Evolutionary conservation across 1,284 basidiomycete species (phyloP), one percentile per base, ranked within the genome.

Genomic region (Ceratobasidium sp.): DNA sequence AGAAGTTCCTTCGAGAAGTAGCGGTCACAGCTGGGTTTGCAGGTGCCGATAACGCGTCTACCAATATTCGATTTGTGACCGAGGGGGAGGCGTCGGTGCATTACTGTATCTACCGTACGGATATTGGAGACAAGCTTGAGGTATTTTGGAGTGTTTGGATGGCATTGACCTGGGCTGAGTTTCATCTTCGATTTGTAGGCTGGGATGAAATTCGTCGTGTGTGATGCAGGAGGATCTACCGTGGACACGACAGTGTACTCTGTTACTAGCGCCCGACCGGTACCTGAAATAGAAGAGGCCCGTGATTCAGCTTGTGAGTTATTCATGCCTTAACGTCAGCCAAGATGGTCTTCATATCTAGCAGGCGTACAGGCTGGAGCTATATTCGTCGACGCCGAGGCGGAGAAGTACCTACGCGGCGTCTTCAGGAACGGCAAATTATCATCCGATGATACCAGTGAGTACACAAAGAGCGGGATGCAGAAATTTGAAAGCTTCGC

Each of bases 221-320:
- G 75, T 29, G 77, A 78, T 51, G 78, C 78, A 17, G 78, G 78
- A 29, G 78, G 78, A 1, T 78, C 78, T 9, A 78, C 78, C 8
- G 76, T 78, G 17, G 78, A 78, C 48, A 75, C 73, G 2, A 75
- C 77, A 0, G 27, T 76, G 14, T 78, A 78, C 57, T 29, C 47
- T 11, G 75, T 76, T 33, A 69, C 45, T 1, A 8, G 51, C 4
- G 27, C 57, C 17, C 29, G 47, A 11, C 77, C 77, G 19, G 33
- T 41, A 8, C 53, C 78, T 27, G 67, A 60, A 9, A 54, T 78
- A 3, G 56, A 76, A 27, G 75, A 78, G 60, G 47, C 15, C 9
- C 48, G 53, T 17, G 75, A 67, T 24, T 65, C 71, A 5, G 71
- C 71, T 2, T 73, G 71, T 73, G 19, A 63, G 71, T 60, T 19